Evolutionary conservation across 2,329 filamentous ascomycete species (phyloP).

Genomic region (Phyllosticta ampelicida): DNA sequence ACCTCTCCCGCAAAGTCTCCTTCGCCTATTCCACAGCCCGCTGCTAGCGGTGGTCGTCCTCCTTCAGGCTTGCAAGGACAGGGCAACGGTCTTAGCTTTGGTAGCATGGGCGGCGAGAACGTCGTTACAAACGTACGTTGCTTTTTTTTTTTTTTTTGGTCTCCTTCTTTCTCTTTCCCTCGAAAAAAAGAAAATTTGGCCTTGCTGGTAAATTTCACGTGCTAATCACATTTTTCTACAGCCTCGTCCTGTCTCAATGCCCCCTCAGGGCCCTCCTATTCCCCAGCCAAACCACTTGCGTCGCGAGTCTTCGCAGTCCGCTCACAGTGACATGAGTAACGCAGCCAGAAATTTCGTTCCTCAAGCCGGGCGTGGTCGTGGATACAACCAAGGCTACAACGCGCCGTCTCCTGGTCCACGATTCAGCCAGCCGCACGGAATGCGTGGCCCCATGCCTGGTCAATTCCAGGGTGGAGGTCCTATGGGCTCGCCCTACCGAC

Average conservation of each 20-base stretch:
- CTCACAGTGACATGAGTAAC: constrained; percentile 62
- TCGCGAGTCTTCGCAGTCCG: constrained; percentile 76
- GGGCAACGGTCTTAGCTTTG: constrained; percentile 65
- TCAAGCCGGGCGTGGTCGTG: constrained; percentile 40
- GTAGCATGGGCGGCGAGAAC: constrained; percentile 64
- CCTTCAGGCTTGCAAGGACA: constrained; percentile 64
- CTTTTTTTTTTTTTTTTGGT: neutral
- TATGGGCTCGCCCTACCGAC: constrained; percentile 46
- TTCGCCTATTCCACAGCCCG: constrained; percentile 83
- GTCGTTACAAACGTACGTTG: constrained; percentile 58
- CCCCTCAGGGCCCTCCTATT: constrained; percentile 32
- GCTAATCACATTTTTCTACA: constrained; percentile 39
- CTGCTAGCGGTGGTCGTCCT: constrained; percentile 72
- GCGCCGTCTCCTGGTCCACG: constrained; percentile 41
- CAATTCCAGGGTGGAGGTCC: constrained; percentile 38
- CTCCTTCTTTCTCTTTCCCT: neutral
- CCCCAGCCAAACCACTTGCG: constrained; percentile 67
- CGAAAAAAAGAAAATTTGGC: neutral
- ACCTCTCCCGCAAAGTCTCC: constrained; percentile 81
- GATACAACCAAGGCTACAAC: constrained; percentile 36
- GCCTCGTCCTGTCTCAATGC: constrained; percentile 55
- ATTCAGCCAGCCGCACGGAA: constrained; percentile 43
- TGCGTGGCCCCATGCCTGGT: constrained; percentile 41
- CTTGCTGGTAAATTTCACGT: neutral
- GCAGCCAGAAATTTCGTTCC: constrained; percentile 34